Percentiles rank a stretch among this genome's conserved stretches.
Evolutionary conservation across 2,329 filamentous ascomycete genomes (phyloP).

Genomic region (Aspergillus felis): DNA sequence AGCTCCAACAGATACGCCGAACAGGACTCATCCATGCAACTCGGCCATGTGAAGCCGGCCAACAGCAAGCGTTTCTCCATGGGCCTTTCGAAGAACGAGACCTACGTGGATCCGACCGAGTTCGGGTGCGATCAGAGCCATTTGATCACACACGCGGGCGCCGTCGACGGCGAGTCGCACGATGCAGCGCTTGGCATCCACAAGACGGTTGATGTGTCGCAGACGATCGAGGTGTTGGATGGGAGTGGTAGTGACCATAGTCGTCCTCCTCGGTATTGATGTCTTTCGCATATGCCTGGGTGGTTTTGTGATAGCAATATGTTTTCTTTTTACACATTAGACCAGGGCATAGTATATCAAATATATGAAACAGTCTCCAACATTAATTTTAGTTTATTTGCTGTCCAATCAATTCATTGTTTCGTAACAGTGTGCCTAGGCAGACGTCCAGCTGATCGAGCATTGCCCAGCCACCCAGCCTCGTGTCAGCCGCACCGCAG

Average conservation of each 20-base stretch:
- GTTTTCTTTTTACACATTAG: no score
- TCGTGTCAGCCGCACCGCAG: background rate
- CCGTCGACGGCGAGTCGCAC: slow-evolving; percentile 11
- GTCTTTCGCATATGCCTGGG: background rate
- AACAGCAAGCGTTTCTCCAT: slow-evolving; percentile 15
- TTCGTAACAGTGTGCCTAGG: background rate
- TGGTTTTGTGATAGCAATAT: no score
- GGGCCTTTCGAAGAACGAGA: slow-evolving; percentile 12
- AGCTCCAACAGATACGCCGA: slow-evolving; percentile 27
- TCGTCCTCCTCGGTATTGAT: background rate
- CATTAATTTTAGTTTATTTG: background rate
- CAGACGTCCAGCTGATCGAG: background rate
- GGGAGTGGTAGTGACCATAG: background rate
- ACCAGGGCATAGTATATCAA: no score
- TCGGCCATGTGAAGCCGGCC: slow-evolving; percentile 20
- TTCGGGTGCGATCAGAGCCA: slow-evolving; percentile 29
- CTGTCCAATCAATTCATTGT: background rate
- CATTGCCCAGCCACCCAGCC: background rate
- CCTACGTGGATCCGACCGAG: slow-evolving; percentile 11
- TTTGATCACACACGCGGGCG: slow-evolving; percentile 27
- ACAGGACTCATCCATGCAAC: slow-evolving; percentile 23
- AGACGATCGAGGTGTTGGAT: slow-evolving; percentile 19
- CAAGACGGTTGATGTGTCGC: slow-evolving; percentile 21
- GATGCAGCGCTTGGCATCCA: slow-evolving; percentile 12
- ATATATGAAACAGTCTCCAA: no score